These are phyloP conservation scores for Nidularia sp. DNA, from an alignment of 768 basidiomycete species.

Conservation along the genomic window DNA sequence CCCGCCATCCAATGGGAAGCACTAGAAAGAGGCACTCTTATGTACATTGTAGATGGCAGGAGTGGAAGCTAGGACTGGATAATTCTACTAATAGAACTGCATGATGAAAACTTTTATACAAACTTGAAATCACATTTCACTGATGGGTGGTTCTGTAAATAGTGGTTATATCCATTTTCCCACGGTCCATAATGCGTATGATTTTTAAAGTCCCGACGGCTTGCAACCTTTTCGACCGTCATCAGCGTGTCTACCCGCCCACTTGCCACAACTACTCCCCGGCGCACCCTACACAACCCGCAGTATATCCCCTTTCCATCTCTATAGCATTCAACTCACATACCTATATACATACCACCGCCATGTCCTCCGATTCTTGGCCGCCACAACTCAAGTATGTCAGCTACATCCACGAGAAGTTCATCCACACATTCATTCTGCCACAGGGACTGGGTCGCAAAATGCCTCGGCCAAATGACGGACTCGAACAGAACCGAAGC, in stretches of 20 bases:
- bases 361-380: constrained; percentile 78
- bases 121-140: not conserved
- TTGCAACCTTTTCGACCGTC: too few species aligned
- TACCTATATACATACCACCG: not conserved
- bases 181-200: too few species aligned
- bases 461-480: constrained; percentile 88
- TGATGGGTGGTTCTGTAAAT: too few species aligned
- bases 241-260: too few species aligned
- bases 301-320: too few species aligned
- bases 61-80: not conserved
- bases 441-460: constrained; percentile 91
- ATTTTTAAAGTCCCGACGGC: too few species aligned
- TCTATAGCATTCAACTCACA: too few species aligned
- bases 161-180: too few species aligned
- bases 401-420: not conserved
- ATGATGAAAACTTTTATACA: not conserved
- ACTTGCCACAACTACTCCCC: too few species aligned
- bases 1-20: constrained; percentile 53
- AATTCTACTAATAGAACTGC: constrained; percentile 1
- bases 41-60: constrained; percentile 12
- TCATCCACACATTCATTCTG: constrained; percentile 9
- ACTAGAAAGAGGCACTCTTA: constrained; percentile 33
- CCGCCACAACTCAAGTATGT: constrained; percentile 74
- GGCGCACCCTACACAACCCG: too few species aligned
- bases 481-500: constrained; percentile 84